These are phyloP conservation scores for Bjerkandera adusta DNA, from an alignment of 1,284 basidiomycete species.

Conservation along the genomic window DNA sequence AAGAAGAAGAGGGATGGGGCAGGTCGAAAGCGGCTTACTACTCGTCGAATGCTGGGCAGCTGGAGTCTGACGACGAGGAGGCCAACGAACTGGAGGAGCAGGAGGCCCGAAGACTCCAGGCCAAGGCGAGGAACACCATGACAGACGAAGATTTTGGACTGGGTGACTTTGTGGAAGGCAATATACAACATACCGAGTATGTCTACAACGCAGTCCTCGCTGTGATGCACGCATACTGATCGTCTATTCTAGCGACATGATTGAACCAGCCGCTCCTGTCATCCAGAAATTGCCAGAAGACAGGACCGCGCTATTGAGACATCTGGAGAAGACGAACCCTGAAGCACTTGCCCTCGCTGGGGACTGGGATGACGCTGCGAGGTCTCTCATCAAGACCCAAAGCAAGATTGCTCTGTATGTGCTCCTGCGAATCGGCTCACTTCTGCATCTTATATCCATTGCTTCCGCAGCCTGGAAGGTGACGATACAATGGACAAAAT, in stretches of 20 bases:
- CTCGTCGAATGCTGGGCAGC: slow-evolving; percentile 75
- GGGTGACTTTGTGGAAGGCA: slow-evolving; percentile 54
- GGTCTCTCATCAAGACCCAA: slow-evolving; percentile 52
- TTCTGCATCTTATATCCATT: neutral
- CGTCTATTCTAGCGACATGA: slow-evolving; percentile 8
- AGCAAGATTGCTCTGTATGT: slow-evolving; percentile 57
- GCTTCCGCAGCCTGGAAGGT: slow-evolving; percentile 42
- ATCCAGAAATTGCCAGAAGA: slow-evolving; percentile 46
- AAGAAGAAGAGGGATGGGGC: slow-evolving; percentile 79
- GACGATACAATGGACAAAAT: slow-evolving; percentile 44
- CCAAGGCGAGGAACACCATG: slow-evolving; percentile 72
- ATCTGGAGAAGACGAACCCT: slow-evolving; percentile 79
- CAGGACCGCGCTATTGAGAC: slow-evolving; percentile 62
- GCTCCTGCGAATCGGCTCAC: neutral
- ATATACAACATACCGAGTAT: slow-evolving; percentile 40
- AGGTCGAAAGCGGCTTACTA: slow-evolving; percentile 78
- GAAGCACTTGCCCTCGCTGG: slow-evolving; percentile 74
- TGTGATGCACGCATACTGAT: neutral
- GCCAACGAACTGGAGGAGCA: slow-evolving; percentile 85
- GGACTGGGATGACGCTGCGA: slow-evolving; percentile 72
- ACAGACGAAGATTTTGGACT: slow-evolving; percentile 85
- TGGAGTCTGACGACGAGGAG: slow-evolving; percentile 85
- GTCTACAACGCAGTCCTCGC: slow-evolving; percentile 28
- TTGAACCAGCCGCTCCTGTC: slow-evolving; percentile 24
- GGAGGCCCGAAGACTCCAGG: slow-evolving; percentile 82